Percentiles rank a stretch among this genome's conserved stretches.
These are phyloP conservation scores for Omphalotus guepiniiformis DNA, from an alignment of 768 basidiomycete genomes.

Conservation along the genomic window DNA sequence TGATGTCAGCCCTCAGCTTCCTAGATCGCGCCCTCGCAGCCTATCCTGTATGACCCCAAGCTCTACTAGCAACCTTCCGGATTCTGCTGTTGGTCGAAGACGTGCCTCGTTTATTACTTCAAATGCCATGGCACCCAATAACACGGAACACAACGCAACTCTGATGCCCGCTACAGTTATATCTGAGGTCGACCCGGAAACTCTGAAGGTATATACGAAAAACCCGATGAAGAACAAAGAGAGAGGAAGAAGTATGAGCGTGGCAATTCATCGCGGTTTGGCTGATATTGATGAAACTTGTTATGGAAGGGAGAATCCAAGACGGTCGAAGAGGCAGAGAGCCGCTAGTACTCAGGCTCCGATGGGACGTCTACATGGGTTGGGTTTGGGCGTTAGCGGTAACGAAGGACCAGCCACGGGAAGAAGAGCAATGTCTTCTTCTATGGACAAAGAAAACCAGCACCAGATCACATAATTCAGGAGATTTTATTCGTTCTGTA, in stretches of 20 bases:
- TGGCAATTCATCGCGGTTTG: neutral
- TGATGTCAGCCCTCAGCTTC: too few relatives aligned
- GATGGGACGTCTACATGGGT: neutral
- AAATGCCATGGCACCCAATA: too few relatives aligned
- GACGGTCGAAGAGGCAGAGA: slow-evolving; percentile 2
- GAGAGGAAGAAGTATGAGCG: neutral
- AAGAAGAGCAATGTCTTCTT: neutral
- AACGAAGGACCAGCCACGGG: neutral
- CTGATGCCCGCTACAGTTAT: neutral
- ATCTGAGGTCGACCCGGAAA: neutral
- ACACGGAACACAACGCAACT: too few relatives aligned
- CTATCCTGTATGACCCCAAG: too few relatives aligned
- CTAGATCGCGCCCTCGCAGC: too few relatives aligned
- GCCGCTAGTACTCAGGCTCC: neutral
- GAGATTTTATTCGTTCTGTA: neutral
- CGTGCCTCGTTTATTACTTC: too few relatives aligned
- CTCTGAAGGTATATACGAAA: neutral
- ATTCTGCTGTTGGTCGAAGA: too few relatives aligned
- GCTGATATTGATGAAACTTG: too few relatives aligned
- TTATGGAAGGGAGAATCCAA: neutral
- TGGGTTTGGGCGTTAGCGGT: neutral
- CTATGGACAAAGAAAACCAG: neutral
- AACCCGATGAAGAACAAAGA: neutral
- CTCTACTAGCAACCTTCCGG: too few relatives aligned
- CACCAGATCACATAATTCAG: neutral